These are phyloP conservation scores for Rhododendron henanense DNA, from an alignment of 148 eudicot genomes.

Conservation along the genomic window DNA sequence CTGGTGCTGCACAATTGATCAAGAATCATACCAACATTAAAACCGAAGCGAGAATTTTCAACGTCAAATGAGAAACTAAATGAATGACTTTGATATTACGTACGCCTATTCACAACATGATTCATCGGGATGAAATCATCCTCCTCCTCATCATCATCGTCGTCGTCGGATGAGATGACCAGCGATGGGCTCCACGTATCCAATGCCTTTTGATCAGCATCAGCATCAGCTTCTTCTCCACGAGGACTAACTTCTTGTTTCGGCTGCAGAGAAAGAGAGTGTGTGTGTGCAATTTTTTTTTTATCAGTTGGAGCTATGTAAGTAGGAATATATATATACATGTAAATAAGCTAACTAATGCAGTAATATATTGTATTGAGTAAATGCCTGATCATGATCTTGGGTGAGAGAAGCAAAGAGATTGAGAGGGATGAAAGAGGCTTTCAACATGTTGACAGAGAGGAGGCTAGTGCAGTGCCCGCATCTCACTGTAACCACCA, in stretches of 20 bases:
- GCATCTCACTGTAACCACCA: constrained; percentile 81
- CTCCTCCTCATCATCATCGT: constrained; percentile 51
- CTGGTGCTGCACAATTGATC: constrained; percentile 55
- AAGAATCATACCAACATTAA: background rate
- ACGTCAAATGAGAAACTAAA: background rate
- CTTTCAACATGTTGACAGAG: constrained; percentile 77
- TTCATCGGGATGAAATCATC: constrained; percentile 23
- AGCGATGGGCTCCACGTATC: constrained; percentile 36
- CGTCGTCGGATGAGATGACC: constrained; percentile 39
- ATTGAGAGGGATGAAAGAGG: constrained; percentile 65
- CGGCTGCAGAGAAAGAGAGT: constrained; percentile 12
- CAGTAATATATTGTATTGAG: background rate
- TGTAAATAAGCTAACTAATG: background rate
- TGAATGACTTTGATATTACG: background rate
- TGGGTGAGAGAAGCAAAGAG: constrained; percentile 58
- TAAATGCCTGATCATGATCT: constrained; percentile 26
- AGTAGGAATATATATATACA: background rate
- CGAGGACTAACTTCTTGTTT: constrained; percentile 18
- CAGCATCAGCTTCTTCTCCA: constrained; percentile 32
- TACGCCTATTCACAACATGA: constrained; percentile 71
- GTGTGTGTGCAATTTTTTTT: background rate
- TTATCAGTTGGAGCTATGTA: background rate
- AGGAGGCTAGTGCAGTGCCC: constrained; percentile 79
- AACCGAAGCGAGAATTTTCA: background rate
- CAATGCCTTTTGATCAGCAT: constrained; percentile 21